Evolutionary conservation across 164 flowering plant species (phyloP), one percentile per base, ranked within the genome.

Genomic region (Nymphaea colorata): DNA sequence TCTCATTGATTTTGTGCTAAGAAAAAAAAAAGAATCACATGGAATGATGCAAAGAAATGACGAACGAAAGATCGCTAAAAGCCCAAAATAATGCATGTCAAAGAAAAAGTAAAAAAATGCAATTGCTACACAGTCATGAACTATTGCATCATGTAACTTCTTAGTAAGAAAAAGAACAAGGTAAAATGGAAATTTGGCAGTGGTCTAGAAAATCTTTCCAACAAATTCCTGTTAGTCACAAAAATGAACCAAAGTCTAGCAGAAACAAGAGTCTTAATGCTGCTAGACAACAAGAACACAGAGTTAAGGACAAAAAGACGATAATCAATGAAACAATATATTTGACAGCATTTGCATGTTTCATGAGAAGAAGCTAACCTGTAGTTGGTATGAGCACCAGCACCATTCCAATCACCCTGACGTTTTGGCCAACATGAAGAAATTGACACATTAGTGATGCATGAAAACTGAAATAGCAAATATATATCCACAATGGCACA

Each of bases 371-470:
- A 3, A 61, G 16, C 64, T 4, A 61, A 67, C 74, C 80, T 75
- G 73, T 73, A 79, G 68, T 82, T 82, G 25, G 85, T 79, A 71
- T 79, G 82, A 42, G 82, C 82, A 5, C 84, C 84, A 18, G 84
- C 77, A n/a, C 84, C 84, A 68, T 81, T 81, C 84, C 84, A 81
- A 18, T 76, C 82, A 43, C 76, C 78, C 71, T 72, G 36, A 25
- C 1, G 64, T 51, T 53, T 6, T 57, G n/a, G 17, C 42, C 70
- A 61, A n/a, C 1, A 61, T 17, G 25, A 5, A 17, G 16, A 36
- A 61, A n/a, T 8, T 61, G 64, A 36, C 15, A 61, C 41, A 61
- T n/a, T 61, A 3, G 36, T 6, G 41, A 36, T 36, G 41, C 11
- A 61, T 8, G 15, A 8, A 8, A n/a, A n/a, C 8, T 61, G n/a